phyloP scores from a whole-genome alignment of 2,329 filamentous ascomycete species.

The Aspergillus transmontanensis region DNA sequence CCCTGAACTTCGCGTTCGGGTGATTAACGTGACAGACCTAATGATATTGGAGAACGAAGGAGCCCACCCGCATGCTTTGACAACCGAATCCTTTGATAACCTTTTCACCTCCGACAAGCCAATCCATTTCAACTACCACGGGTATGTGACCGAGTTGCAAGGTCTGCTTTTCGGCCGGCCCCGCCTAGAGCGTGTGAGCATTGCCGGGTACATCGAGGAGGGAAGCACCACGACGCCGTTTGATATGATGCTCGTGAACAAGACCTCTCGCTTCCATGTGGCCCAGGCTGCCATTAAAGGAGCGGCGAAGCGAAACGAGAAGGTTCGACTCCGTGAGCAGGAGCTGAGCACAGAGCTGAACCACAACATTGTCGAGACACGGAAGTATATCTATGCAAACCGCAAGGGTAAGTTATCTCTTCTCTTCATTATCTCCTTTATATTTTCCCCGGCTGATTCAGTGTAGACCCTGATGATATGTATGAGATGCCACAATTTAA shows the following conservation, averaged over 20 bases:
- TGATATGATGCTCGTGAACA: constrained; percentile 69
- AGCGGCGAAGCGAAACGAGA: constrained; percentile 52
- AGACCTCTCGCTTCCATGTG: constrained; percentile 62
- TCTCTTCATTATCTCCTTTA: neutral
- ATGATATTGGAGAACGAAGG: constrained; percentile 62
- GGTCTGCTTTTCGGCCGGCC: constrained; percentile 63
- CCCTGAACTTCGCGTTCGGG: constrained; percentile 59
- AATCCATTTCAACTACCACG: constrained; percentile 69
- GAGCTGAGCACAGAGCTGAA: constrained; percentile 53
- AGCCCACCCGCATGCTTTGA: constrained; percentile 62
- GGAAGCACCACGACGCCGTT: constrained; percentile 69
- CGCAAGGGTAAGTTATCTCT: constrained; percentile 51
- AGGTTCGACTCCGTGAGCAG: constrained; percentile 50
- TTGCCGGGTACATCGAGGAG: constrained; percentile 66
- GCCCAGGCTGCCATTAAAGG: constrained; percentile 57
- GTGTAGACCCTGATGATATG: constrained; percentile 54
- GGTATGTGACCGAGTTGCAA: constrained; percentile 63
- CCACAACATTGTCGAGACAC: constrained; percentile 51
- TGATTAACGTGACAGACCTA: constrained; percentile 68
- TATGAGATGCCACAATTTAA: constrained; percentile 45
- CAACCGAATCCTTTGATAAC: constrained; percentile 53
- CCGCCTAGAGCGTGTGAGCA: constrained; percentile 54
- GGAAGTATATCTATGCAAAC: constrained; percentile 55
- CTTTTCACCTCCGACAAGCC: constrained; percentile 60
- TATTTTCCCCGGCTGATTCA: neutral